Evolutionary conservation across 2,329 filamentous ascomycete genomes (phyloP).

Genomic region (Clarireedia sp.): DNA sequence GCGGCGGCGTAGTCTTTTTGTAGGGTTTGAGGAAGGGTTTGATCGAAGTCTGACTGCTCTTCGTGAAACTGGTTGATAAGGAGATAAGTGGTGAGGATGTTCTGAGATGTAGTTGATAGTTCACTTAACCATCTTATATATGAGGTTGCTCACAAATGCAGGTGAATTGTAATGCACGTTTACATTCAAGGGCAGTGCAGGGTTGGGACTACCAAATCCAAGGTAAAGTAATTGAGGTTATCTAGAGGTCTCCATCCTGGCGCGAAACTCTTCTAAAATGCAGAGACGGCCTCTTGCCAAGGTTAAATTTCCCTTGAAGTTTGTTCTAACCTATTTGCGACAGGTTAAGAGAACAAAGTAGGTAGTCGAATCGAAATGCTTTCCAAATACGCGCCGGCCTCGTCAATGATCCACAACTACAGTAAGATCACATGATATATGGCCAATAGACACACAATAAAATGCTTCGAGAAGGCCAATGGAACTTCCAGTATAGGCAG

Average conservation of each 20-base stretch:
- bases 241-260: constrained; percentile 6
- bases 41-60: too few species aligned
- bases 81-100: not conserved
- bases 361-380: not conserved
- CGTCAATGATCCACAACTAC: not conserved
- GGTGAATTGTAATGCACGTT: too few species aligned
- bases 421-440: not conserved
- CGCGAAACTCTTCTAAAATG: not conserved
- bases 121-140: not conserved
- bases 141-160: too few species aligned
- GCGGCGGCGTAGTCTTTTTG: too few species aligned
- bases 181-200: not conserved
- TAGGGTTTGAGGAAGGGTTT: too few species aligned
- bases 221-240: constrained; percentile 2
- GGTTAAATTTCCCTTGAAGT: not conserved
- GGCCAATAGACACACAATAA: not conserved
- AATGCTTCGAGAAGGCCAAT: not conserved
- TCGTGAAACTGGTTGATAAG: not conserved
- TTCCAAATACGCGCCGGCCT: not conserved
- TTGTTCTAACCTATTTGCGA: not conserved
- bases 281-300: not conserved
- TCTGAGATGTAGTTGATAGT: not conserved
- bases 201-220: not conserved
- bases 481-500: not conserved
- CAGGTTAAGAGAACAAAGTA: not conserved